Evolutionary conservation across 352 stramenopile species (phyloP), one percentile per base, ranked within the genome.

Genomic region (Globisporangium recalcitrans): DNA sequence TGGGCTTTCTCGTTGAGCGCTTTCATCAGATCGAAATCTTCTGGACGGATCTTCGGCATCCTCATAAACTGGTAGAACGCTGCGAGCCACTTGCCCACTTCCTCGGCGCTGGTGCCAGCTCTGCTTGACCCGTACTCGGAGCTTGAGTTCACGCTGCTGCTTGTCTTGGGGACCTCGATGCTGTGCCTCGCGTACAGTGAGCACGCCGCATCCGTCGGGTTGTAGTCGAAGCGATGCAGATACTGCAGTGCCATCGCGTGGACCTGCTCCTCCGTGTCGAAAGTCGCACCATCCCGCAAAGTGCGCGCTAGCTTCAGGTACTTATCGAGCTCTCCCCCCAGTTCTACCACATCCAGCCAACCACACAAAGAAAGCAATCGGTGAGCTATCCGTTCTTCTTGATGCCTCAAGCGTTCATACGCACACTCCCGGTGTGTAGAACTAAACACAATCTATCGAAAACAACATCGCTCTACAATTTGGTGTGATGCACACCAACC

Each of bases 201-300:
- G 64, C 85, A 94, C 21, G 87, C 83, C 0, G 87, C 87, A 55
- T 93, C 82, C 21, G 71, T 82, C 21, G 78, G 60, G 47, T 96
- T 86, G 68, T 94, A 91, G 63, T 93, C 70, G 60, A 92, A 92
- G 58, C 80, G 78, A 58, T 96, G 87, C 22, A 96, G 71, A 49
- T 88, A 75, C 63, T 94, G 73, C 19, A 96, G 65, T 21, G 87
- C 87, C 26, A 90, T 71, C 16, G 80, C 74, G 32, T 60, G 71
- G 51, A 93, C 74, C 51, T 93, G 83, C 64, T 96, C 83, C 14
- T 87, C 70, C 4, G 82, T 87, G 58, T 93, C 87, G 65, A 92
- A 91, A 52, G 82, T 92, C 22, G 80, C 77, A 31, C 84, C 85
- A 60, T 91, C 81, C n/a, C 83, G 70, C 42, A 96, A 60, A 22